Percentiles rank a stretch among this genome's conserved stretches.
These are phyloP conservation scores for Dalbergia cultrata DNA, from an alignment of 306 rosid genomes.

Conservation along the genomic window DNA sequence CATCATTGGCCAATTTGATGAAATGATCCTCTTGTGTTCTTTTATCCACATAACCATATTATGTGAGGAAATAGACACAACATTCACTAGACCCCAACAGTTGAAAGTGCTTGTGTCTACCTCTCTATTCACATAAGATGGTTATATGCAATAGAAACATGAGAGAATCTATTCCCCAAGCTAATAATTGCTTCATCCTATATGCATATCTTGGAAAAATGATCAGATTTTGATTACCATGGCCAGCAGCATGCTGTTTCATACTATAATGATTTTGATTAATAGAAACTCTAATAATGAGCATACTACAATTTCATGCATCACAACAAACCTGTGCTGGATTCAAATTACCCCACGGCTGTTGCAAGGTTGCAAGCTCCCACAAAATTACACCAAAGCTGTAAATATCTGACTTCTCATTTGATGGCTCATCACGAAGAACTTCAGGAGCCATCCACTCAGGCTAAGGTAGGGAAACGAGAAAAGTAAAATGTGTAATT, in stretches of 20 bases:
- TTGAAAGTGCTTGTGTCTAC: background rate
- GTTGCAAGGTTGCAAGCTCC: constrained; percentile 93
- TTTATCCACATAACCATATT: background rate
- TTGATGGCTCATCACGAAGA: constrained; percentile 96
- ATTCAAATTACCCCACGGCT: constrained; percentile 93
- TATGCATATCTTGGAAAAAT: constrained; percentile 31
- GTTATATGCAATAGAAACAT: background rate
- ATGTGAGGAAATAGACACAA: background rate
- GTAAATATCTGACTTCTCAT: constrained; percentile 96
- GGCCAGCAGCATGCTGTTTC: constrained; percentile 9
- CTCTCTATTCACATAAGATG: background rate
- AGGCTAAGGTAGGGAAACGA: constrained; percentile 59
- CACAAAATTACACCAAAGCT: constrained; percentile 97
- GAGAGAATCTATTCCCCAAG: background rate
- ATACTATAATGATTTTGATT: too few relatives aligned
- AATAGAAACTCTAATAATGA: constrained; percentile 15
- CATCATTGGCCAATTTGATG: constrained; percentile 16
- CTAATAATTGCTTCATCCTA: constrained; percentile 37
- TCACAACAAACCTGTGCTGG: constrained; percentile 85
- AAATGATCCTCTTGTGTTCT: background rate
- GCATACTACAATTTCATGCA: constrained; percentile 28
- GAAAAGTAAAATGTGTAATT: constrained; percentile 27
- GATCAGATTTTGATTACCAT: constrained; percentile 30
- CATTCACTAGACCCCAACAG: background rate
- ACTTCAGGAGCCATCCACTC: constrained; percentile 99